Conservation (phyloP, 2,329 filamentous ascomycete species). For the Colletotrichum incanum region DNA sequence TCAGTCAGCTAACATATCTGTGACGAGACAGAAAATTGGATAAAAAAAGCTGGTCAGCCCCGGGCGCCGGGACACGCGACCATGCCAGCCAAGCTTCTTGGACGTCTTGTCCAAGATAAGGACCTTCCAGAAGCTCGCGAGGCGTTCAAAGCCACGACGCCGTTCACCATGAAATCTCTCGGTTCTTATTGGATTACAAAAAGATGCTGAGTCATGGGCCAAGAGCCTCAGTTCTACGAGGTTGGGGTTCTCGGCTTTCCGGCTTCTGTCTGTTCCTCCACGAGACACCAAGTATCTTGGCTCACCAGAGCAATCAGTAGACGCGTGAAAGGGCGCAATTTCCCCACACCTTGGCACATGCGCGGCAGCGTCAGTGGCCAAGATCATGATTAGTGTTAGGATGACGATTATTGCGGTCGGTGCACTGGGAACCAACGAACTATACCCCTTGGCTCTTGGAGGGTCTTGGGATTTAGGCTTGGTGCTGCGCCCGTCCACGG, state of each 20-base stretch:
- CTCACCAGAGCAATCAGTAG: not conserved
- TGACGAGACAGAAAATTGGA: not conserved
- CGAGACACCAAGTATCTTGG: not conserved
- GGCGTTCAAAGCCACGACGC: not conserved
- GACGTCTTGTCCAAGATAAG: constrained; percentile 2
- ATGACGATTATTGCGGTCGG: not conserved
- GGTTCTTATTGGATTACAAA: not conserved
- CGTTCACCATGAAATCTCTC: rapidly evolving
- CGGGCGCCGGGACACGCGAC: constrained; percentile 4
- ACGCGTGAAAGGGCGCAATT: not conserved
- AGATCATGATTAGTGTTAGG: not conserved
- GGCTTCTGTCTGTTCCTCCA: not conserved
- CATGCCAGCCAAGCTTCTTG: constrained; percentile 31
- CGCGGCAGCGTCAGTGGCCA: constrained; percentile 7
- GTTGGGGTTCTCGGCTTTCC: not conserved
- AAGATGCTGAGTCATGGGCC: not conserved
- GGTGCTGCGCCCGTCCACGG: not conserved
- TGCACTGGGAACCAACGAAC: not conserved
- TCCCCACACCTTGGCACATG: constrained; percentile 13
- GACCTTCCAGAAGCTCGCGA: constrained; percentile 7
- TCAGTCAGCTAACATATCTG: not conserved
- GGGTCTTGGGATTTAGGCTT: constrained; percentile 1
- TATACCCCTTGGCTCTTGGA: constrained; percentile 14
- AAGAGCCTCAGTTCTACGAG: not conserved
- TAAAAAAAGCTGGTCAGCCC: not conserved